Conservation (phyloP, 176 grass and related monocot species). For the Aechmea fasciata region DNA sequence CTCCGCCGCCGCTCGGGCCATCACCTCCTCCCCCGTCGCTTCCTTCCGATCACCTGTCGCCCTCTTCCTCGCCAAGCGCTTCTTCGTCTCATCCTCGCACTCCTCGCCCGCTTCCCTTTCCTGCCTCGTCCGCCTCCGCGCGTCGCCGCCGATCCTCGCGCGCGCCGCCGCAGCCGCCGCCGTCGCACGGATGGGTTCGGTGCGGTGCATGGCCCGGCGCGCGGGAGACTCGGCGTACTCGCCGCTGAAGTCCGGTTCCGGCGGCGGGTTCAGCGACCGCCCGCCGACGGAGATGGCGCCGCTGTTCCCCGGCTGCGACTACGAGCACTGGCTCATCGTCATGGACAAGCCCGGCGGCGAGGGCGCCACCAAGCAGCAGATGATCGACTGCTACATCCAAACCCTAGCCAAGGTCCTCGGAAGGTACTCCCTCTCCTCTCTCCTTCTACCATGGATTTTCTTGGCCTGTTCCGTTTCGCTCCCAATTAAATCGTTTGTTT, state of each 20-base stretch:
- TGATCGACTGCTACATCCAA: conserved; percentile 95
- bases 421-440: conserved; percentile 36
- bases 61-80: not conserved
- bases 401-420: conserved; percentile 85
- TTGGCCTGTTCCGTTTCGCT: not conserved
- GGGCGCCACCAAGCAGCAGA: conserved; percentile 80
- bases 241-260: conserved; percentile 48
- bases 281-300: conserved; percentile 86
- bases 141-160: not conserved
- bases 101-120: not conserved
- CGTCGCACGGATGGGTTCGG: conserved; percentile 19
- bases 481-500: not conserved
- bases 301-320: conserved; percentile 87
- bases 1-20: not conserved
- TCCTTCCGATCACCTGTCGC: not conserved
- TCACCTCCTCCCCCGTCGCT: not conserved
- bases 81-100: not conserved
- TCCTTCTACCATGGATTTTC: not conserved
- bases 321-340: conserved; percentile 98
- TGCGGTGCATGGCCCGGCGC: conserved; percentile 71
- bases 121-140: not conserved
- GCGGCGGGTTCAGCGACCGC: conserved; percentile 38
- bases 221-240: conserved; percentile 34
- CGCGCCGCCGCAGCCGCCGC: not conserved
- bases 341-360: conserved; percentile 94